Evolutionary conservation across 441 rosid species (phyloP).

Genomic region (Adansonia gregorii): DNA sequence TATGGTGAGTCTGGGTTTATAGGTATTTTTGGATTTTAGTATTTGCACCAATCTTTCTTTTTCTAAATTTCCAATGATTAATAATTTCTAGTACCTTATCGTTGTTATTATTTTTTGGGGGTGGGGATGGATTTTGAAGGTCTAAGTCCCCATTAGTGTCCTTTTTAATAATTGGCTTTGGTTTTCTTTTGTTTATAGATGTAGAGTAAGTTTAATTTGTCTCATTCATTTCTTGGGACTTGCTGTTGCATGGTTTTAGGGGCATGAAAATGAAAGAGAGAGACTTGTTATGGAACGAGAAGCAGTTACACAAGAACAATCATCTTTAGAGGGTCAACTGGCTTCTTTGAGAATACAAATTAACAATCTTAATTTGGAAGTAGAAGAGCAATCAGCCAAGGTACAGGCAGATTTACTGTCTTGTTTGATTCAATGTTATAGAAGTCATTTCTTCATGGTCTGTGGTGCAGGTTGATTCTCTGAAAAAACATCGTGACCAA

Average conservation of each 20-base stretch:
- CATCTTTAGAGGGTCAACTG: conserved; percentile 82
- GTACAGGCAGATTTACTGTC: conserved; percentile 43
- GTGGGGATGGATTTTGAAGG: not conserved
- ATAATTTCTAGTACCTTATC: not conserved
- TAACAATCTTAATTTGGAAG: conserved; percentile 59
- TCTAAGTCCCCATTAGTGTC: not conserved
- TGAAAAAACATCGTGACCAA: conserved; percentile 60
- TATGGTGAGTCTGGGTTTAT: not conserved
- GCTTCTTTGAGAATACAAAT: conserved; percentile 66
- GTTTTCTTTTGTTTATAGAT: not conserved
- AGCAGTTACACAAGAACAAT: conserved; percentile 70
- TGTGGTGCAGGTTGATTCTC: conserved; percentile 62
- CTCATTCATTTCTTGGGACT: conserved; percentile 20
- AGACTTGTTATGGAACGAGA: conserved; percentile 93
- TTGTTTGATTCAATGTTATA: conserved; percentile 17
- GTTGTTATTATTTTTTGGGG: conserved; percentile 2
- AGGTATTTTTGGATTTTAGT: not conserved
- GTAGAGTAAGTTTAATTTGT: not conserved
- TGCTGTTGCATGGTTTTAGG: conserved; percentile 47
- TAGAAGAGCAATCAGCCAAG: conserved; percentile 73
- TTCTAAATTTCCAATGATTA: not conserved
- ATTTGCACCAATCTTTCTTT: not conserved
- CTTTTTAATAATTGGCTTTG: not conserved
- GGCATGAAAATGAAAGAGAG: conserved; percentile 82
- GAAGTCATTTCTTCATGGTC: conserved; percentile 26